Evolutionary conservation across 164 flowering plant species (phyloP).

Genomic region (Echeveria elegans): DNA sequence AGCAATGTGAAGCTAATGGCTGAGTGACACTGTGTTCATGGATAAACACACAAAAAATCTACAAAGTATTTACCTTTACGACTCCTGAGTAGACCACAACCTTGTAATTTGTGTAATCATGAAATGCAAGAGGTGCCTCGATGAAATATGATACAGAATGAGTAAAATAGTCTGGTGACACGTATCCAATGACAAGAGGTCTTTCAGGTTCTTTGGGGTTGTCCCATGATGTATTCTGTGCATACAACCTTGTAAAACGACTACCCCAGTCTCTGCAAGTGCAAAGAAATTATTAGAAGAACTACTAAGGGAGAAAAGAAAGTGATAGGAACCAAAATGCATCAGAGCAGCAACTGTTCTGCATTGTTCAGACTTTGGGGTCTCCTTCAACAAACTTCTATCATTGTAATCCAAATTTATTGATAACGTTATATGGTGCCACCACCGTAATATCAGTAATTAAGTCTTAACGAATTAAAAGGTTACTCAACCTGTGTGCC

Average conservation of each 20-base stretch:
- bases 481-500: slow-evolving; percentile 74
- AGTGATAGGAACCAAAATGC: neutral
- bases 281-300: neutral
- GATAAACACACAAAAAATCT: neutral
- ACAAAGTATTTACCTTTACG: slow-evolving; percentile 61
- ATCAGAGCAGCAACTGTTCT: neutral
- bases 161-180: slow-evolving; percentile 97
- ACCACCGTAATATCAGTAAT: neutral
- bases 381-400: too few relatives aligned
- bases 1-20: neutral
- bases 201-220: slow-evolving; percentile 86
- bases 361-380: neutral
- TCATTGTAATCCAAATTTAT: too few relatives aligned
- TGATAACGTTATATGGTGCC: neutral
- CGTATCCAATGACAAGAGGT: slow-evolving; percentile 87
- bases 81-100: slow-evolving; percentile 97
- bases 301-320: neutral
- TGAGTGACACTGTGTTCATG: neutral
- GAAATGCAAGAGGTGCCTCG: slow-evolving; percentile 86
- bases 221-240: slow-evolving; percentile 81
- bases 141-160: slow-evolving; percentile 98
- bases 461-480: neutral
- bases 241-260: slow-evolving; percentile 77
- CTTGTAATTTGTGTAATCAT: slow-evolving; percentile 74
- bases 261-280: slow-evolving; percentile 91